Base-by-base conservation (phyloP, 345 rosid species). In the Kandelia obovata region DNA sequence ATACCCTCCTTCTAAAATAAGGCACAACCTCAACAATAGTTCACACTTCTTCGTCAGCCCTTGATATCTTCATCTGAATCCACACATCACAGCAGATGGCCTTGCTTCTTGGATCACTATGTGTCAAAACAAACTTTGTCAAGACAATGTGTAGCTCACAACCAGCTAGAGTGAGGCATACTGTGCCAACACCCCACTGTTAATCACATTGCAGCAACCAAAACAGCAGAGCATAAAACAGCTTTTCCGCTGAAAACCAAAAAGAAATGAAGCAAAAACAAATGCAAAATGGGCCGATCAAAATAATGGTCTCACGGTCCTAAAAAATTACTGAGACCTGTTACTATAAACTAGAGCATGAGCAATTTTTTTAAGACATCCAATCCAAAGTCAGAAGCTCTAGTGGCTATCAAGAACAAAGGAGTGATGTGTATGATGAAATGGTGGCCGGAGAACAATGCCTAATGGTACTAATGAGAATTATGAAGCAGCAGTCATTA, bases 161-260 rank as follows among this genome's bases (percentile, higher is more conserved):
- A 73, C 96, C 98, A 83, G 95, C 96, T 65, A 94, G 96, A 25
- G 97, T 89, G 73, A 91, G 89, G 84, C 89, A 72, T 43, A 91
- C 97, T 62, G 96, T 91, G 60, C 98, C 98, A 75, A 94, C 87
- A 77, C 98, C 98, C 97, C 71, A 95, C 96, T 2, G 97, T 94
- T 61, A 94, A 71, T 92, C 96, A 87, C 79, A 77, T 90, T 79
- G 89, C 95, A 75, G 99, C 84, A 59, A 95, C 83, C 97, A 97
- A 92, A 30, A 89, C 96, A 30, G 92, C 93, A 74, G 88, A 74
- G 88, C 77, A 70, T 87, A 5, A 89, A 75, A 89, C 72, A 74
- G 96, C 93, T 86, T 92, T 95, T 75, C 96, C 96, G 71, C 92
- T 92, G 86, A 91, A 88, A 81, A 3, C 30, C 78, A 74, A 75